Conservation (phyloP, 148 eudicot species). For the Rhododendron henanense region DNA sequence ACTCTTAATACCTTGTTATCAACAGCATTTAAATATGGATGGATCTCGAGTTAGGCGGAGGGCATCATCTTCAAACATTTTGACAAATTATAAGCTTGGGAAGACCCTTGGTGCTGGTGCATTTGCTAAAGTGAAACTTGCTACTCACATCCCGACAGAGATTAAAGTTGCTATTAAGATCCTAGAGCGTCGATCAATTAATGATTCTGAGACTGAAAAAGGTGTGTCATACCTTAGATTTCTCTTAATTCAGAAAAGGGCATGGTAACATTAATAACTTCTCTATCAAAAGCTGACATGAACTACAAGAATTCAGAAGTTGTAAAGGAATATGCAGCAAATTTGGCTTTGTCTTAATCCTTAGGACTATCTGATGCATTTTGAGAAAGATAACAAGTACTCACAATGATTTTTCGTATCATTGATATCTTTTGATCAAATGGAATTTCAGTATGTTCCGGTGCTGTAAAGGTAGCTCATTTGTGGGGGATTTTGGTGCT, state of each 20-base stretch:
- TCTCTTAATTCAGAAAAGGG: neutral
- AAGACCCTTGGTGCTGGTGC: neutral
- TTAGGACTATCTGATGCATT: neutral
- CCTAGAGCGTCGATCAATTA: neutral
- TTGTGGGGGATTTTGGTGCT: neutral
- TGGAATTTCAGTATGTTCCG: neutral
- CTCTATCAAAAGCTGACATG: neutral
- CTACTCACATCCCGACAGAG: neutral
- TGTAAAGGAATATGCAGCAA: neutral
- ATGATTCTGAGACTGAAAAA: neutral
- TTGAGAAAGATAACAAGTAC: neutral
- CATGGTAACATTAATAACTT: neutral
- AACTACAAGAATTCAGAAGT: neutral
- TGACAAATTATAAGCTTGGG: neutral
- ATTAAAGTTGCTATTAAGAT: neutral
- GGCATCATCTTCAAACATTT: neutral
- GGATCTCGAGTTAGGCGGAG: neutral
- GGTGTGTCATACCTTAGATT: neutral
- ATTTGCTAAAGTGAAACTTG: neutral
- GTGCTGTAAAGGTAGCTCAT: neutral
- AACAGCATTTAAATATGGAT: neutral
- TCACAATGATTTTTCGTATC: neutral
- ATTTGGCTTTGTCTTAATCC: neutral
- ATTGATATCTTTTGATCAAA: neutral
- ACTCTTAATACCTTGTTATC: neutral